phyloP scores from a whole-genome alignment of 2,329 filamentous ascomycete genomes.

The Exophiala aquamarina region DNA sequence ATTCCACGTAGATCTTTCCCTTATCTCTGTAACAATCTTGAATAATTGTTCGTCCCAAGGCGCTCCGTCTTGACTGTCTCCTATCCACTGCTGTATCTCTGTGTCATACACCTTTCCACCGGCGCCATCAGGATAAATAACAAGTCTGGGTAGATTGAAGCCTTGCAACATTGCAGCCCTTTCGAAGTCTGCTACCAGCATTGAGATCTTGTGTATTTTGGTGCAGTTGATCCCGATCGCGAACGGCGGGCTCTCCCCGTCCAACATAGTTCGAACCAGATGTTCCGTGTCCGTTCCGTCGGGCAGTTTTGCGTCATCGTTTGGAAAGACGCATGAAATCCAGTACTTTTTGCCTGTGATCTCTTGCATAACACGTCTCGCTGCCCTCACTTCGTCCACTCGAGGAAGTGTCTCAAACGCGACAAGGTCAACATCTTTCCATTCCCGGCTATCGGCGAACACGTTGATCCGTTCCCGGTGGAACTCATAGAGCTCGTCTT shows the following conservation, averaged over 20 bases:
- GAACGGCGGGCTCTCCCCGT: conserved; percentile 46
- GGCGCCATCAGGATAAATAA: conserved; percentile 69
- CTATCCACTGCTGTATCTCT: conserved; percentile 59
- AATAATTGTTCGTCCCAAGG: conserved; percentile 36
- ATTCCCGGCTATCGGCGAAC: conserved; percentile 47
- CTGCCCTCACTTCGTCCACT: conserved; percentile 61
- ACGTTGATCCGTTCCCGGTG: conserved; percentile 56
- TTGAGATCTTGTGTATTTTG: conserved; percentile 35
- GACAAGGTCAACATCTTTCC: conserved; percentile 51
- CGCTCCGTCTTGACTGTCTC: conserved; percentile 8
- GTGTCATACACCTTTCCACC: conserved; percentile 69
- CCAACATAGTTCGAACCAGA: conserved; percentile 42
- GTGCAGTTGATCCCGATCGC: conserved; percentile 69
- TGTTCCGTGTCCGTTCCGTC: conserved; percentile 54
- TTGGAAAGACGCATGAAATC: conserved; percentile 64
- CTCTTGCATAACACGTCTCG: conserved; percentile 47
- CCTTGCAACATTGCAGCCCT: conserved; percentile 40
- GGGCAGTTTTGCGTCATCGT: conserved; percentile 53
- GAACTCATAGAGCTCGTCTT: conserved; percentile 53
- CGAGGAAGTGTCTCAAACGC: conserved; percentile 67
- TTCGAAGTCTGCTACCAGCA: conserved; percentile 31
- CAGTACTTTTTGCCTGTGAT: conserved; percentile 51
- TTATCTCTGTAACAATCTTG: conserved; percentile 29
- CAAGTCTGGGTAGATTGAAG: conserved; percentile 50
- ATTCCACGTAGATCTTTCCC: conserved; percentile 21